Conservation (phyloP, 371 early-diverging fungal genomes). For the Mucor mucedo region DNA sequence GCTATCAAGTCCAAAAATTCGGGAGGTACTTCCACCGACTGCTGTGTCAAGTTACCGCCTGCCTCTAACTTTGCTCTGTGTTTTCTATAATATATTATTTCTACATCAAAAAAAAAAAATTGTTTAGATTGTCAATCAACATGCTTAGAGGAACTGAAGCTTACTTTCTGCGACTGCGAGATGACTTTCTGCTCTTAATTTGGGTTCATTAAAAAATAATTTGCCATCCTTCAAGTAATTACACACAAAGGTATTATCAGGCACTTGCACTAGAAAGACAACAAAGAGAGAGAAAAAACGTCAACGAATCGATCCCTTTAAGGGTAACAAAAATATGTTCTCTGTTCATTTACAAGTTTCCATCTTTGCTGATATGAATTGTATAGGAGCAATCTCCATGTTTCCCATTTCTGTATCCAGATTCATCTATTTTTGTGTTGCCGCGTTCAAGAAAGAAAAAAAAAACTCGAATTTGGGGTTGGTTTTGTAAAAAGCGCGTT, state of each 20-base stretch:
- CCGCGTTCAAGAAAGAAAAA: neutral
- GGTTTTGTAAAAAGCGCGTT: neutral
- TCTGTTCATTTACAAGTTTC: slow-evolving; percentile 10
- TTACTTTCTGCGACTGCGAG: slow-evolving; percentile 29
- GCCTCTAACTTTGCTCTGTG: slow-evolving; percentile 30
- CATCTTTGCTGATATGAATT: slow-evolving; percentile 14
- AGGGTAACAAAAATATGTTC: neutral
- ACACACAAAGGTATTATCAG: slow-evolving; percentile 14
- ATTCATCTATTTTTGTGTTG: slow-evolving; percentile 5
- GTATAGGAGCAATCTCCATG: slow-evolving; percentile 3
- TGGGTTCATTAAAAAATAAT: slow-evolving; percentile 37
- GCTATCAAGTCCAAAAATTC: slow-evolving; percentile 33
- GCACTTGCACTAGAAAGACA: neutral
- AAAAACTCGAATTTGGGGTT: neutral
- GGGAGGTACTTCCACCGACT: slow-evolving; percentile 28
- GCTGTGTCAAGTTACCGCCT: neutral
- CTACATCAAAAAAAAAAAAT: slow-evolving; percentile 16
- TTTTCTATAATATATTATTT: slow-evolving; percentile 36
- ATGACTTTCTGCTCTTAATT: slow-evolving; percentile 45
- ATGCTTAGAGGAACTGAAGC: neutral
- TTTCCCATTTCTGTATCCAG: neutral
- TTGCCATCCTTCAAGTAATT: slow-evolving; percentile 46
- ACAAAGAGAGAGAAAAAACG: neutral
- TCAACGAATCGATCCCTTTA: neutral
- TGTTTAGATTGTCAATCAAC: neutral